Conservation (phyloP, 768 basidiomycete genomes). For the Tylopilus subfusipes region DNA sequence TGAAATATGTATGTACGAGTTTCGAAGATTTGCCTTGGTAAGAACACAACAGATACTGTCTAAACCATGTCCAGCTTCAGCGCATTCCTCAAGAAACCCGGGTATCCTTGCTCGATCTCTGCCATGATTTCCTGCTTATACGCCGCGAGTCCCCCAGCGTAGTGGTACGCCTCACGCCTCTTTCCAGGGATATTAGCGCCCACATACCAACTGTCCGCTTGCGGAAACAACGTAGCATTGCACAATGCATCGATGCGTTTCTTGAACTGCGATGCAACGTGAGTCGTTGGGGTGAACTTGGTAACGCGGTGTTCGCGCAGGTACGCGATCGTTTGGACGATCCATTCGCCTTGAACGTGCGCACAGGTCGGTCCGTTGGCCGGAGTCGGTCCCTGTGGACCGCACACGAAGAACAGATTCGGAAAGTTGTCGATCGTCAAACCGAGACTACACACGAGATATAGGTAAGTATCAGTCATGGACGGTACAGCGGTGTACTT, state of each 20-base stretch:
- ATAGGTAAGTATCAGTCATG: too few species aligned
- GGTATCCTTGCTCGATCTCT: constrained; percentile 11
- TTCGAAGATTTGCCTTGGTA: too few species aligned
- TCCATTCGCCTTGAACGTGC: constrained; percentile 6
- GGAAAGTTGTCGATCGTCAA: constrained; percentile 16
- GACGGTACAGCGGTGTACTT: not conserved
- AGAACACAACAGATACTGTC: not conserved
- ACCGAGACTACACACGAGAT: constrained; percentile 8
- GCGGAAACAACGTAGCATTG: not conserved
- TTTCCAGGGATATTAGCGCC: constrained; percentile 11
- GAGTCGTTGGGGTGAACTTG: constrained; percentile 10
- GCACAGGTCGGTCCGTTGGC: constrained; percentile 9
- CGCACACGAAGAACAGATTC: constrained; percentile 9
- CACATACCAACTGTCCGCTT: constrained; percentile 3
- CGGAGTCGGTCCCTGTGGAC: constrained; percentile 12
- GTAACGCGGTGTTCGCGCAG: constrained; percentile 10
- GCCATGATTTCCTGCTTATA: constrained; percentile 3
- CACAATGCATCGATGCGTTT: constrained; percentile 4
- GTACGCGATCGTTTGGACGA: constrained; percentile 9
- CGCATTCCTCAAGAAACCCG: constrained; percentile 7
- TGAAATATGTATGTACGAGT: too few species aligned
- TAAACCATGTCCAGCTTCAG: not conserved
- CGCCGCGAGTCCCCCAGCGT: not conserved
- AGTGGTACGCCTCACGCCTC: constrained; percentile 9
- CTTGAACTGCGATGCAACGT: constrained; percentile 9